Evolutionary conservation across 192 early-diverging fungal species (phyloP).

Genomic region (Geranomyces variabilis): DNA sequence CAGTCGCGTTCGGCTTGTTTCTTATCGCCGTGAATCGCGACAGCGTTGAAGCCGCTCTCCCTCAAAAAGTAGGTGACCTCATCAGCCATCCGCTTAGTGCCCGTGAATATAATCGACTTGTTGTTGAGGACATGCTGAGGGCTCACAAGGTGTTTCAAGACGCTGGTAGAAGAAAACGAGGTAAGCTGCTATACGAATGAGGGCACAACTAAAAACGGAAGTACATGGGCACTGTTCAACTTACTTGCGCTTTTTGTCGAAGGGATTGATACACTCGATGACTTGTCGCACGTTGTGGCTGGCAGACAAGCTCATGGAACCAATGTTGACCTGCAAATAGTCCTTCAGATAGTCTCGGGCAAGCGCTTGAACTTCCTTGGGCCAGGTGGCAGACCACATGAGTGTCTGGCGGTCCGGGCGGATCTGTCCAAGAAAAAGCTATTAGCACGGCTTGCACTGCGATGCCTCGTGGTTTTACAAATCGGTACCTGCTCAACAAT

Average conservation of each 20-base stretch:
- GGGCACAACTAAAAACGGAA: no score
- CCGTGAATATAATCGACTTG: slow-evolving; percentile 43
- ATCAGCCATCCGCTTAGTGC: slow-evolving; percentile 58
- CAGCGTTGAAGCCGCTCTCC: slow-evolving; percentile 45
- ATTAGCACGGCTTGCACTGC: no score
- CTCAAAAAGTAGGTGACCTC: slow-evolving; percentile 35
- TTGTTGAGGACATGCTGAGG: no score
- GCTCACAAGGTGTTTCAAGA: no score
- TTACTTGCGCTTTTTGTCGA: slow-evolving; percentile 61
- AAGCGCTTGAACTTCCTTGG: slow-evolving; percentile 84
- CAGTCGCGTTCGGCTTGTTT: slow-evolving; percentile 94
- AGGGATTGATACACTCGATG: slow-evolving; percentile 80
- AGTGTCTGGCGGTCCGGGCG: slow-evolving; percentile 75
- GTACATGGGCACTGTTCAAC: slow-evolving; percentile 41
- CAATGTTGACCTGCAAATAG: slow-evolving; percentile 80
- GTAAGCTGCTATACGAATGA: no score
- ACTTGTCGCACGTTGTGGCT: slow-evolving; percentile 84
- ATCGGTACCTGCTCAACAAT: slow-evolving; percentile 97
- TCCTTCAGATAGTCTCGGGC: slow-evolving; percentile 85
- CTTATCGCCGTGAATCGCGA: slow-evolving; percentile 98
- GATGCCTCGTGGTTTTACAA: no score
- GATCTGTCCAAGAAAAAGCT: slow-evolving; percentile 64
- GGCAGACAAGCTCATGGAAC: slow-evolving; percentile 82
- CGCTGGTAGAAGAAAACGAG: neutral
- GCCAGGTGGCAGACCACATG: slow-evolving; percentile 97